A percentile compares a stretch with the other conserved stretches of the same genome.
phyloP scores from a whole-genome alignment of 2,329 filamentous ascomycete species.

The Aspergillus ochraceus region DNA sequence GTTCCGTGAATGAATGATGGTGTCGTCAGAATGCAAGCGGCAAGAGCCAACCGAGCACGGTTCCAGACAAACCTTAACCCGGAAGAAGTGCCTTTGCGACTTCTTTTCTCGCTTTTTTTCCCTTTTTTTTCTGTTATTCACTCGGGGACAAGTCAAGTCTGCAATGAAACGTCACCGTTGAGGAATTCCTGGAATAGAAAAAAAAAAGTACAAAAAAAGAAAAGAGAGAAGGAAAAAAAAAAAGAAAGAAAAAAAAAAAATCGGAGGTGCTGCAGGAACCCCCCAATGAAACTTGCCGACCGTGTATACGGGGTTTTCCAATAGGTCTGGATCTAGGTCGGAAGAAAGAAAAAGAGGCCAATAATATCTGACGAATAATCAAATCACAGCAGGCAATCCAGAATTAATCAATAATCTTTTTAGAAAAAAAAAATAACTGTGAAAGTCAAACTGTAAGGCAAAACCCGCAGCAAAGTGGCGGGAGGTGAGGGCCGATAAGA shows the following conservation, averaged over 20 bases:
- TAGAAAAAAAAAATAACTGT: conserved; percentile 5
- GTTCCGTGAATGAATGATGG: conserved; percentile 19
- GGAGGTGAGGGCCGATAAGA: conserved; percentile 22
- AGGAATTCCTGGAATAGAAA: background rate
- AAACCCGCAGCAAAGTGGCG: conserved; percentile 14
- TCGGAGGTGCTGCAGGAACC: background rate
- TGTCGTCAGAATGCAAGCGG: conserved; percentile 40
- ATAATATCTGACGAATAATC: background rate
- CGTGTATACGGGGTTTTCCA: conserved; percentile 11
- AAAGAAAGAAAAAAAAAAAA: conserved; percentile 5
- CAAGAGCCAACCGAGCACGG: conserved; percentile 32
- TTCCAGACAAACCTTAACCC: conserved; percentile 33
- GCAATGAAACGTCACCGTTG: conserved; percentile 8
- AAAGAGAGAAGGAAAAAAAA: conserved; percentile 1
- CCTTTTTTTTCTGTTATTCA: conserved; percentile 1
- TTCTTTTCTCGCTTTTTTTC: conserved; percentile 1
- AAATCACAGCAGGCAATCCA: background rate
- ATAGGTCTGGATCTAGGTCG: conserved; percentile 2
- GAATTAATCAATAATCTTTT: background rate
- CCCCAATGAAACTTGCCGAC: conserved; percentile 9
- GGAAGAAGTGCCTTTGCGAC: background rate
- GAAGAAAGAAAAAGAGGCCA: background rate
- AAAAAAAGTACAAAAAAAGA: conserved; percentile 5
- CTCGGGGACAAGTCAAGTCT: background rate
- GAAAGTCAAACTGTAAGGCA: background rate